Evolutionary conservation across 148 eudicot genomes (phyloP).

Genomic region (Chenopodium berlandieri): DNA sequence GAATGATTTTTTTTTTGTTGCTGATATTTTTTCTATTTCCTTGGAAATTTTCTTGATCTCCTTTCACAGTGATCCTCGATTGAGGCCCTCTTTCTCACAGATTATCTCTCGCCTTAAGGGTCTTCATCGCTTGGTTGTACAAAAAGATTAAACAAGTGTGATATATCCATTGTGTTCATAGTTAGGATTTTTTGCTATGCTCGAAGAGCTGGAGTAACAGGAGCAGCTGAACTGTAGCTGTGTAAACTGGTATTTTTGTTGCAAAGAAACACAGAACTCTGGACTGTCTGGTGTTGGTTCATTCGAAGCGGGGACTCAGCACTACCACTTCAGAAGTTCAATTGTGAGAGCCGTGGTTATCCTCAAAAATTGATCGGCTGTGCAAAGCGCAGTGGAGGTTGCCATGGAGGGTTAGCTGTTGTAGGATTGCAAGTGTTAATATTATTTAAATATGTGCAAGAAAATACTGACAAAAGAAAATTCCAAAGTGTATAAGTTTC

Average conservation of each 20-base stretch:
- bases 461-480: conserved; percentile 23
- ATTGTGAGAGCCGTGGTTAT: conserved; percentile 30
- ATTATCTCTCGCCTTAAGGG: conserved; percentile 74
- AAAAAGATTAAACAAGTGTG: conserved; percentile 28
- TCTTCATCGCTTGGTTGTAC: conserved; percentile 50
- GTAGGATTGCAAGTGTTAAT: conserved; percentile 36
- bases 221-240: conserved; percentile 39
- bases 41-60: conserved; percentile 12
- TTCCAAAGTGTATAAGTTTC: conserved; percentile 18
- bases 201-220: conserved; percentile 54
- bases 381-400: conserved; percentile 58
- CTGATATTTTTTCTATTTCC: conserved; percentile 19
- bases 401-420: conserved; percentile 35
- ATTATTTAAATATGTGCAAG: conserved; percentile 18
- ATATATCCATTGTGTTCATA: conserved; percentile 37
- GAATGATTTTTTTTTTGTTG: not conserved
- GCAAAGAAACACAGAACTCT: conserved; percentile 36
- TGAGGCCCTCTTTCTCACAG: conserved; percentile 79
- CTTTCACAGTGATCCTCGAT: conserved; percentile 61
- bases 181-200: conserved; percentile 37
- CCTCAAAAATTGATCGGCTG: conserved; percentile 46
- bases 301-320: conserved; percentile 67
- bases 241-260: conserved; percentile 33
- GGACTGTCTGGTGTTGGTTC: conserved; percentile 83
- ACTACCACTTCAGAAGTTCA: conserved; percentile 48